Percentiles rank a stretch among this genome's conserved stretches.
Conservation (phyloP, 495 filamentous ascomycete species). For the Trichoderma virens region DNA sequence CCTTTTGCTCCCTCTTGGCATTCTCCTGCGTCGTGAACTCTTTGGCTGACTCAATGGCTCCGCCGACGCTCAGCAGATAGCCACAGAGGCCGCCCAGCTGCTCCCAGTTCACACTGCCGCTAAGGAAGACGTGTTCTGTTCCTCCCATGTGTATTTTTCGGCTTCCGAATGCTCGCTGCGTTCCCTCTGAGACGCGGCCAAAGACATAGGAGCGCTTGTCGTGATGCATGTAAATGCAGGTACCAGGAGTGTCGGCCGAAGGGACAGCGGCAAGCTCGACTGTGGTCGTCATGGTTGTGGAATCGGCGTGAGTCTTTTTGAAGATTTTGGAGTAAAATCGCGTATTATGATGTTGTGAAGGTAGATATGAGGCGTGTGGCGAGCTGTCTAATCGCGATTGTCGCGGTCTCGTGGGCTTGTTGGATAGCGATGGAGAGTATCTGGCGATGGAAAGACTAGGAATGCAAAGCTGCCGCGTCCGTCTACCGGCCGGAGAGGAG, state of each 20-base stretch:
- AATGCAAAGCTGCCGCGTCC: neutral
- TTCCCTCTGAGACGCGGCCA: constrained; percentile 75
- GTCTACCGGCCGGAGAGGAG: neutral
- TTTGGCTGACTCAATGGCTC: constrained; percentile 37
- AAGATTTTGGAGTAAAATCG: neutral
- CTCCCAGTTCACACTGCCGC: constrained; percentile 66
- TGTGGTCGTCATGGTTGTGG: constrained; percentile 53
- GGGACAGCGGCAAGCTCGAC: constrained; percentile 72
- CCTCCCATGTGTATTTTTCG: constrained; percentile 51
- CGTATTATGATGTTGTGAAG: neutral
- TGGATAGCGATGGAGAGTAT: neutral
- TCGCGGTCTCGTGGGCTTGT: neutral
- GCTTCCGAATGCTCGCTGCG: constrained; percentile 69
- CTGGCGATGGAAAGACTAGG: neutral
- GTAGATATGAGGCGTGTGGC: neutral
- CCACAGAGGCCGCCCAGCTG: constrained; percentile 77
- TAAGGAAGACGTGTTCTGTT: constrained; percentile 69
- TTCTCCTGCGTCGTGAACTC: constrained; percentile 23
- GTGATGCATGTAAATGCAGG: constrained; percentile 65
- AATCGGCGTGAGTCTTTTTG: neutral
- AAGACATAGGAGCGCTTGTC: constrained; percentile 80
- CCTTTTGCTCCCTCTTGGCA: constrained; percentile 10
- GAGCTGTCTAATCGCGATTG: neutral
- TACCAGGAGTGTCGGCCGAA: constrained; percentile 85
- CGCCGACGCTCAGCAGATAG: constrained; percentile 73